Evolutionary conservation across 495 filamentous ascomycete species (phyloP), one percentile per base, ranked within the genome.

Genomic region (Neurospora sp.): DNA sequence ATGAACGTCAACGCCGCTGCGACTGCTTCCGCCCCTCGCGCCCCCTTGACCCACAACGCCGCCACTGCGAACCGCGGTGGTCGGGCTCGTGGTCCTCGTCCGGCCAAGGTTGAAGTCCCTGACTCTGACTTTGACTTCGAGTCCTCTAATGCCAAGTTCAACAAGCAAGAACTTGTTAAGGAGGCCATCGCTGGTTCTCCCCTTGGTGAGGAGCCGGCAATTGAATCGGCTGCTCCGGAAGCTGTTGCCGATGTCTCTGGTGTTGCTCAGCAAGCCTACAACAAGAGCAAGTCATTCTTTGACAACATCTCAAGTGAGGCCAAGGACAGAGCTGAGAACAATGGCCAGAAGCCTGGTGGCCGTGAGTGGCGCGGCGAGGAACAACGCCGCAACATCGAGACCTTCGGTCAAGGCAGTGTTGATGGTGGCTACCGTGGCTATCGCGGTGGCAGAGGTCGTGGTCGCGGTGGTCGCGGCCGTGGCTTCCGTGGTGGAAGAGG

Each of bases 391-490:
- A 99, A 99, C 79, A 89, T 99, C 73, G 96, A 99, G 83, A 99
- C 96, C 0, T 99, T 99, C 76, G 96, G 96, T n/a, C 93, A 97
- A 81, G 94, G 95, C 59, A 97, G 93, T 76, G 95, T 99, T 20
- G 96, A 99, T 78, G 88, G 87, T 73, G 89, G 91, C 7, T 94
- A 92, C 77, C 89, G 93, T 16, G 91, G 92, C 71, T 91, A 89
- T 71, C 93, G 88, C 68, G 89, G 91, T 69, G 89, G 91, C 20
- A 87, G 92, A 53, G 90, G 91, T 27, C 86, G 91, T 69, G 90
- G 91, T 37, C 88, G 90, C 79, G 90, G 91, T 22, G 85, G 86
- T 71, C 77, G 90, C 48, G 88, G 76, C 69, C 86, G 88, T 69
- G 85, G 85, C 72, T 87, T 72, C 72, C 74, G 79, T 72, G 82